Evolutionary conservation across 2,329 filamentous ascomycete genomes (phyloP), one percentile per base, ranked within the genome.

Genomic region (Tricladium varicosporioides): DNA sequence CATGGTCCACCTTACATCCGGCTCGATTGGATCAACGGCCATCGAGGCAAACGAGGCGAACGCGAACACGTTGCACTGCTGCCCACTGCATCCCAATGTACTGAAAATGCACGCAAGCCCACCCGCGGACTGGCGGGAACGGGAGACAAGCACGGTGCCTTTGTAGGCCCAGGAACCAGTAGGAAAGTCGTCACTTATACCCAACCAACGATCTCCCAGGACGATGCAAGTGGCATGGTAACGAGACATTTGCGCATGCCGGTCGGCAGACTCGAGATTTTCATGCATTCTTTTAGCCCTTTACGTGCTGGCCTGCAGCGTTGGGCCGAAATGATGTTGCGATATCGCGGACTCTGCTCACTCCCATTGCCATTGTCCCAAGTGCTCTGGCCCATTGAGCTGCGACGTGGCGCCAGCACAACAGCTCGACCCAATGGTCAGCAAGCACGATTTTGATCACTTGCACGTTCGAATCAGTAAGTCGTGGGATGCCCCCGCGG

Each of bases 381-480:
- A 18, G 19, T 44, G 46, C 43, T 50, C 53, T 52, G 57, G 53
- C 45, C 62, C 60, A 62, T 52, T 64, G 44, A 56, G 50, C 52
- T 61, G 63, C 65, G 60, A 69, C 65, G 68, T 70, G 68, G 68
- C 67, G 60, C 63, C 56, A 65, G 57, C 65, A 47, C 62, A 51
- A 53, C 51, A 54, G 54, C 22, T 43, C 22, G 43, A 33, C 57
- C 67, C 66, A 69, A 69, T 69, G 61, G 60, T 54, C 54, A 48
- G 16, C 44, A 56, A 64, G 65, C 67, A 66, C 65, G 65, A 69
- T 56, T 55, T 56, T 66, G 61, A 64, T 68, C 67, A 65, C 60
- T 64, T 56, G 62, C 44, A 58, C 55, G 5, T 43, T 57, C 56
- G 52, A 65, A 54, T 63, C 60, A 63, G 56, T 60, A 54, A 54